Evolutionary conservation across 345 rosid species (phyloP).

Genomic region (Brassica juncea): DNA sequence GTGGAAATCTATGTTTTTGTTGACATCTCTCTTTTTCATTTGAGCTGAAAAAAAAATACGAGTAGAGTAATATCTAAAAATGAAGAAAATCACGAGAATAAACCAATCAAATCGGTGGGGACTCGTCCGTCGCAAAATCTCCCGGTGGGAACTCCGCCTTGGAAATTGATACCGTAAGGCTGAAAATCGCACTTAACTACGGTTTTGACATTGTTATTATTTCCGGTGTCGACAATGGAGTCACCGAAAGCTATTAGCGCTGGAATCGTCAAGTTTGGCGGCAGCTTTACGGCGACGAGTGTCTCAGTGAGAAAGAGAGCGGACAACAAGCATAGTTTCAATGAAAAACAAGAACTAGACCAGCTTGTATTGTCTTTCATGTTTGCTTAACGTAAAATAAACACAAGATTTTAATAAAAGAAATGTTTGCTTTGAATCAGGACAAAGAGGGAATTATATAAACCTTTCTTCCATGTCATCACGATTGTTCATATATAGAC

Average conservation of each 20-base stretch:
- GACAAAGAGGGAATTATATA: not conserved
- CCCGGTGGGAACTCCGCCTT: conserved; percentile 53
- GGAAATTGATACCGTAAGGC: conserved; percentile 59
- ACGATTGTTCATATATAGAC: conserved; percentile 10
- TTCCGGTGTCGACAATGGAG: conserved; percentile 61
- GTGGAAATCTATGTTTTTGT: not conserved
- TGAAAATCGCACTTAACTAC: conserved; percentile 46
- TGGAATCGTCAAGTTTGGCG: conserved; percentile 33
- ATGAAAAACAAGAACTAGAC: conserved; percentile 30
- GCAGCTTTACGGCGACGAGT: conserved; percentile 30
- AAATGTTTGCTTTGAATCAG: not conserved
- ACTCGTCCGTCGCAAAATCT: conserved; percentile 60
- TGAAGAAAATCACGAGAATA: not conserved
- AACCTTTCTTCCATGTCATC: not conserved
- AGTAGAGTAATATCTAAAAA: not conserved
- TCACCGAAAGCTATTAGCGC: conserved; percentile 57
- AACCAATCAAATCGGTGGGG: conserved; percentile 55
- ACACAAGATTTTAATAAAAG: not conserved
- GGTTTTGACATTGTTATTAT: conserved; percentile 50
- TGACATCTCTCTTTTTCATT: not conserved
- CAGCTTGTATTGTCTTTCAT: conserved; percentile 32
- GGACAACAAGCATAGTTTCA: conserved; percentile 22
- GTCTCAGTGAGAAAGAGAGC: conserved; percentile 19
- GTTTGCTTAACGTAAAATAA: conserved; percentile 10
- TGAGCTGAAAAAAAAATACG: not conserved